A percentile compares a stretch with the other conserved stretches of the same genome.
phyloP scores from a whole-genome alignment of 805 yeast species.

The Ogataea chonburiensis region DNA sequence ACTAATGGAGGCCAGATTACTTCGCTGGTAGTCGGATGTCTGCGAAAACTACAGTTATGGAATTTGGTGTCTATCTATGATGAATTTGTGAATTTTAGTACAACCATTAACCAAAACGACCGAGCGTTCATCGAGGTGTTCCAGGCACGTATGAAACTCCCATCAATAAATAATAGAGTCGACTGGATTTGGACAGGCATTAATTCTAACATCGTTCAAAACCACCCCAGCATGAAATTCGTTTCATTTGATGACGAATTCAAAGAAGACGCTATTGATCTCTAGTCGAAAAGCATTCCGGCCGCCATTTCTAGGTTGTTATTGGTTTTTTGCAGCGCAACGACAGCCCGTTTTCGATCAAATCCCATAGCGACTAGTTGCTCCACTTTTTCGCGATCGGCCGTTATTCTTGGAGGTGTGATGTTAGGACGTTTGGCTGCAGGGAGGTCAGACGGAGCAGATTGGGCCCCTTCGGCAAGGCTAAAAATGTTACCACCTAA shows the following conservation, averaged over 20 bases:
- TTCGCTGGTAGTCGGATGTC: constrained; percentile 79
- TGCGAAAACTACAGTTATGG: constrained; percentile 84
- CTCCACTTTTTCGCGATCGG: constrained; percentile 32
- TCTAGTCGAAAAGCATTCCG: constrained; percentile 54
- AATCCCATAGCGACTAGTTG: constrained; percentile 72
- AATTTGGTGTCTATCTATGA: constrained; percentile 81
- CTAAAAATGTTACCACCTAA: constrained; percentile 38
- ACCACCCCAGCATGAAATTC: constrained; percentile 50
- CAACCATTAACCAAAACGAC: constrained; percentile 79
- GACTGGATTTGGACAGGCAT: constrained; percentile 69
- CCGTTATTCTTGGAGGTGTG: constrained; percentile 23
- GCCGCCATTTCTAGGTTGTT: constrained; percentile 91
- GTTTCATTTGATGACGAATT: constrained; percentile 21
- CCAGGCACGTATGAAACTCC: constrained; percentile 60
- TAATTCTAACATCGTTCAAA: constrained; percentile 53
- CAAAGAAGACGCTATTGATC: constrained; percentile 20
- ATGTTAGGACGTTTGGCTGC: constrained; percentile 25
- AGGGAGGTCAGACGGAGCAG: constrained; percentile 14
- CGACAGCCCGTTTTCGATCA: constrained; percentile 55
- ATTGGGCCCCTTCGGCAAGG: constrained; percentile 8
- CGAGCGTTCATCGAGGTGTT: constrained; percentile 81
- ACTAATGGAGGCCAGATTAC: constrained; percentile 88
- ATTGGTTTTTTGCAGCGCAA: constrained; percentile 61
- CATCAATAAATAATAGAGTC: constrained; percentile 41
- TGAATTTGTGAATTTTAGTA: constrained; percentile 76